Evolutionary conservation across 495 filamentous ascomycete genomes (phyloP), one percentile per base, ranked within the genome.

Genomic region (Recurvomyces mirabilis): DNA sequence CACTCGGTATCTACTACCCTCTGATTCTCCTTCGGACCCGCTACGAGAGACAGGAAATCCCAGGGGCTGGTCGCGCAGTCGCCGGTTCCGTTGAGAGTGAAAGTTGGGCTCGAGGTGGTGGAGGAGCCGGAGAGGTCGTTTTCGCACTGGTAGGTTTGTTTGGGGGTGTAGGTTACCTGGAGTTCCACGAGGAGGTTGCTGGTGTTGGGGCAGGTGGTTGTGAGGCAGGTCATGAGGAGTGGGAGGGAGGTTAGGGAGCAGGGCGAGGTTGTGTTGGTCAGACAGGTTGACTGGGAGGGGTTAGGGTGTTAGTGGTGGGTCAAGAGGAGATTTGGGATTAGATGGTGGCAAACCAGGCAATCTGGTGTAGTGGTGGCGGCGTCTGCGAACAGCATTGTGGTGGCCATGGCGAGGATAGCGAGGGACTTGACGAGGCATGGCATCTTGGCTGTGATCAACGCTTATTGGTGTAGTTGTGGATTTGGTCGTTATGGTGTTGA

Each of bases 221-320:
- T 37, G 34, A 37, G 34, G 34, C 34, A 37, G 34, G 5, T 13
- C 34, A 37, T 37, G 34, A 37, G 34, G 3, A 11, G 2, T 5
- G 14, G 14, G 14, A 37, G 19, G 7, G 38, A 28, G 20, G 14
- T 21, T 19, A 23, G 14, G 23, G 19, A 14, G 38, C 38, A 28
- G 13, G 38, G 20, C 13, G 15, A 14, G 21, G 38, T 40, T 13
- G 20, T 40, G 38, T 24, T 40, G 46, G 37, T 40, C 13, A 40
- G 38, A 23, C 21, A 40, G 19, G 34, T 20, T 9, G 34, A 37
- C 34, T 37, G 17, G 2, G 19, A 20, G 13, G 3, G 14, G 30
- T 21, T 6, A 20, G 5, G 22, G 34, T 13, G n/a, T n/a, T n/a
- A 6, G 30, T 20, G 34, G 34, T 6, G 5, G 19, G 34, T 19